A percentile compares a stretch with the other conserved stretches of the same genome.
phyloP scores from a whole-genome alignment of 2,329 filamentous ascomycete genomes.

The Fusarium protoensiforme region DNA sequence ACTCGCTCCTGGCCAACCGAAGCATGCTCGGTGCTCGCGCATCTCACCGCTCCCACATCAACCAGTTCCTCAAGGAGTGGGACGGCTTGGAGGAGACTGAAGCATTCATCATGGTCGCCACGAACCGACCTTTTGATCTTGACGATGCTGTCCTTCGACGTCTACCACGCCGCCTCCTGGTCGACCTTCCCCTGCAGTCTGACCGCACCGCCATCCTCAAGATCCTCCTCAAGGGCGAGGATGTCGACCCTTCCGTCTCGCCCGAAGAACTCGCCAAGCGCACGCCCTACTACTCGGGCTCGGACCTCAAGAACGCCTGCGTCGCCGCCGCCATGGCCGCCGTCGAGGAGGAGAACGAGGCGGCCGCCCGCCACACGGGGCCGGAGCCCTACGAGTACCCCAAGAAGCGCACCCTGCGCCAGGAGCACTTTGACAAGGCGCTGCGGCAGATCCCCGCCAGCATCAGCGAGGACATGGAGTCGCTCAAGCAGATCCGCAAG shows the following conservation, averaged over 20 bases:
- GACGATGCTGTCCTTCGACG: constrained; percentile 88
- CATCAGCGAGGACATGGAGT: constrained; percentile 93
- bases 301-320: constrained; percentile 84
- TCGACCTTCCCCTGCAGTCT: constrained; percentile 75
- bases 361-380: constrained; percentile 51
- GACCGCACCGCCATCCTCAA: constrained; percentile 76
- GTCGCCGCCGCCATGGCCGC: constrained; percentile 84
- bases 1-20: constrained; percentile 87
- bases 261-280: constrained; percentile 71
- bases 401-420: constrained; percentile 63
- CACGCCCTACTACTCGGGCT: constrained; percentile 84
- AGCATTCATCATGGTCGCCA: constrained; percentile 98
- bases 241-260: constrained; percentile 69
- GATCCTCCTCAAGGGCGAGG: constrained; percentile 77
- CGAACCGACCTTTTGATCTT: constrained; percentile 93
- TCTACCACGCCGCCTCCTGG: constrained; percentile 76
- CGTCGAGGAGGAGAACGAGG: constrained; percentile 76
- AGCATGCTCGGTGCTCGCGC: constrained; percentile 72
- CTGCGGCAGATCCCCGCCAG: constrained; percentile 90
- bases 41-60: constrained; percentile 89
- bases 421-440: constrained; percentile 84
- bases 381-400: constrained; percentile 70
- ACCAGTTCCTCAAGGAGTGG: constrained; percentile 97
- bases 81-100: constrained; percentile 86
- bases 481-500: constrained; percentile 85